Base-by-base conservation (phyloP, 805 yeast species). In the Saccharomycopsis sp. region DNA sequence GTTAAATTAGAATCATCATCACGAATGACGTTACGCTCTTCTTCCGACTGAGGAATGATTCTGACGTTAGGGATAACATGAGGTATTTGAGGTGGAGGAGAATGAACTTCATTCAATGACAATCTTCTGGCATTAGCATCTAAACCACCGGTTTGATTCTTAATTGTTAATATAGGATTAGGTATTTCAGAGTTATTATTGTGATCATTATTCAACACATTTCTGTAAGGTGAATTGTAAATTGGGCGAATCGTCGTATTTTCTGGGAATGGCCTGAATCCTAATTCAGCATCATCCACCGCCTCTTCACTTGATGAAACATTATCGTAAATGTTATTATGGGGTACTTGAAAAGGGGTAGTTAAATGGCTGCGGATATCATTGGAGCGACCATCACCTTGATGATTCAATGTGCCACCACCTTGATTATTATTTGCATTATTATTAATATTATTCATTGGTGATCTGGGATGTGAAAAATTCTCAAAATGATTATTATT, bases 281-380 rank as follows among this genome's bases (percentile, higher is more conserved):
- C 44, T 13, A 17, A 16, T 17, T 47, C 51, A 8, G 44, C 48
- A 24, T 50, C 50, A n/a, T 51, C 50, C 33, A 47, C 44, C 17
- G 53, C 43, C 8, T 51, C 54, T 36, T 50, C 44, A 19, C 41
- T 38, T 23, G 40, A 35, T 2, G 44, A 33, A 14, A 29, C 14
- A 20, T 17, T 27, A 5, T 16, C 36, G 11, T 23, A 22, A 7
- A 9, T n/a, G 19, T 7, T 19, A 22, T 29, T 17, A 19, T 20
- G 14, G 3, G 38, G 24, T 20, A 9, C 13, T 17, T 29, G 35
- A 21, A 44, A 44, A 13, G 48, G 48, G 17, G 44, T 39, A 20
- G 21, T 16, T 20, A 44, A 27, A 13, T 40, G 21, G 20, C 40
- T 21, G 11, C 43, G 22, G n/a, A 40, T 21, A 16, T 42, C 28